Evolutionary conservation across 257 asterid genomes (phyloP).

Genomic region (Cynanchum wilfordii): DNA sequence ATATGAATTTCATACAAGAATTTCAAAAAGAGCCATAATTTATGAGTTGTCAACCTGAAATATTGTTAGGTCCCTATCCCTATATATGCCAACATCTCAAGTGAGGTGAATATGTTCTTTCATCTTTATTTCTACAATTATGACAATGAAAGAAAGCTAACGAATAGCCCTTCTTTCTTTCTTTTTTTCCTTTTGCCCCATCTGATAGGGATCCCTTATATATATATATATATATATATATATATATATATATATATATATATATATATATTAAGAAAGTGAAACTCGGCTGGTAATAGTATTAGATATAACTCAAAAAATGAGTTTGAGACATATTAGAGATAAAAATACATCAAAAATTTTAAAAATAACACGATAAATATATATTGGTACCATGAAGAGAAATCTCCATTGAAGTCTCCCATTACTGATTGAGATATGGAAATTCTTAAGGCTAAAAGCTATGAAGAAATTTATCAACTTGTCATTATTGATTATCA

Average conservation of each 20-base stretch:
- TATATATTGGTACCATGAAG: background rate
- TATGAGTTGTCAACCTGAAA: background rate
- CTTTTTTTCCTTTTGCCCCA: no score
- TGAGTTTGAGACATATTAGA: no score
- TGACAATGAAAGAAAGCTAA: background rate
- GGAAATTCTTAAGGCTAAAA: background rate
- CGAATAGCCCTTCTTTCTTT: background rate
- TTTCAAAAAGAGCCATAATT: no score
- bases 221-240: no score
- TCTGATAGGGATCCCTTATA: background rate
- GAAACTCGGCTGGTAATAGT: no score
- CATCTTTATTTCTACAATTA: background rate
- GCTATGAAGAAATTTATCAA: background rate
- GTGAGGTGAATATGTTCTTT: conserved; percentile 2
- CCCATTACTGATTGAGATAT: background rate
- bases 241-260: no score
- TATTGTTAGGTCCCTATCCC: background rate
- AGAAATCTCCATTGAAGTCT: background rate
- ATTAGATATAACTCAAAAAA: no score
- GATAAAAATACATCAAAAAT: no score
- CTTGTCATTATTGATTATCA: no score
- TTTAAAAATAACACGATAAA: no score
- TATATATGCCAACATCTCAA: background rate
- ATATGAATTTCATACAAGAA: background rate
- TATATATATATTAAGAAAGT: no score